Evolutionary conservation across 169 alveolate genomes (phyloP), one percentile per base, ranked within the genome.

Genomic region (Cryptosporidium felis): DNA sequence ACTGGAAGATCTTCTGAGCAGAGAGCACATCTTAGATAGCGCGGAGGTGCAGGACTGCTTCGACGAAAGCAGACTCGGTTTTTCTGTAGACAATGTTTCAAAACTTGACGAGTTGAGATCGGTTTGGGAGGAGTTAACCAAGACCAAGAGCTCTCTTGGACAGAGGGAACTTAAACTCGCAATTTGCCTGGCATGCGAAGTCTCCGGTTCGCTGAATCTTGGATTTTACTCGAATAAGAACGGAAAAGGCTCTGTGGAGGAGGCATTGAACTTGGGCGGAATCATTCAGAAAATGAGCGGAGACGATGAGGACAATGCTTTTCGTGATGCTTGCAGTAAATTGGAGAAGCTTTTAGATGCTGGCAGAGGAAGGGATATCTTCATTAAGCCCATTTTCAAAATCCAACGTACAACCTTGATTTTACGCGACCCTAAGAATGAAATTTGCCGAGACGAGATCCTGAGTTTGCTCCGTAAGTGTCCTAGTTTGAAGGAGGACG

Each of bases 331-430:
- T 26, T 56, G 45, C n/a, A 56, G 23, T 30, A 5, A n/a, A 26
- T 6, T 26, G 6, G 9, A 26, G 53, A 44, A 74, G 51, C 14
- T 53, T 23, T n/a, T 16, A 5, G 53, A 38, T 4, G 14, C 23
- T 47, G 44, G 41, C 6, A 34, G 62, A 8, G 81, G 32, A 23
- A 47, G 34, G 18, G 61, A 58, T 30, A 74, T 74, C 14, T 49
- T 28, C 41, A 47, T 74, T n/a, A 74, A 74, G 46, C 85, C 85
- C 18, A 74, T 36, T 10, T 36, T 74, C 44, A 40, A 56, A 12
- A 44, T 30, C 14, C 74, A 49, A 16, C 60, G 85, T 4, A 74
- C 85, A 14, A 74, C 85, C 6, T 16, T 74, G 40, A 74, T 74
- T 49, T 23, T 74, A 23, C 65, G 85, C 41, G 85, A 74, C 34